Percentiles rank a stretch among this genome's conserved stretches.
Evolutionary conservation across 2,329 filamentous ascomycete species (phyloP).

Genomic region (Ploettnerulaceae sp.): DNA sequence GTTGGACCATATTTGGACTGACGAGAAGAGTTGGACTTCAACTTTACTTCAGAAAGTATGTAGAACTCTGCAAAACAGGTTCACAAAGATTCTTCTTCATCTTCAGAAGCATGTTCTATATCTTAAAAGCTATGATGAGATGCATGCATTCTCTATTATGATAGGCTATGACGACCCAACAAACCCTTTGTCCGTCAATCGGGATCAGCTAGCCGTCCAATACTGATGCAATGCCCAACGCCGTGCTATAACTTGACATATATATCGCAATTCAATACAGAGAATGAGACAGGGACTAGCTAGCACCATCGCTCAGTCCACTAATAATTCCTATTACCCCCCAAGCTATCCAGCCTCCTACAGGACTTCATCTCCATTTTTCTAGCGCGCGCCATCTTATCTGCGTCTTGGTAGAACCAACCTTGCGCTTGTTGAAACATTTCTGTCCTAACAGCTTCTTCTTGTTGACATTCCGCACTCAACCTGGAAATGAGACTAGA

Average conservation of each 20-base stretch:
- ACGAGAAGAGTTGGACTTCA: too few relatives aligned
- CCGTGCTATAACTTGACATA: slow-evolving; percentile 7
- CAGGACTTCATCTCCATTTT: slow-evolving; percentile 57
- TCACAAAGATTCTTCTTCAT: neutral
- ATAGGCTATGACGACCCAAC: neutral
- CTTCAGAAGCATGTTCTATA: neutral
- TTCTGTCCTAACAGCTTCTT: slow-evolving; percentile 52
- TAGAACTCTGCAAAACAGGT: too few relatives aligned
- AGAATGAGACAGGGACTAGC: neutral
- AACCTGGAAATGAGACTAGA: slow-evolving; percentile 63
- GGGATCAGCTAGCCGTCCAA: neutral
- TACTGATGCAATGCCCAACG: slow-evolving; percentile 9
- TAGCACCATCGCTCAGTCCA: neutral
- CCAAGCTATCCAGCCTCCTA: slow-evolving; percentile 48
- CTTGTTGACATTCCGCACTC: slow-evolving; percentile 67
- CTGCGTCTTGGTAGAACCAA: slow-evolving; percentile 63
- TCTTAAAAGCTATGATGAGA: neutral
- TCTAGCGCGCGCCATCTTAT: slow-evolving; percentile 47
- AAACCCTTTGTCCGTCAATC: neutral
- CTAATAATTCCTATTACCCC: slow-evolving; percentile 20
- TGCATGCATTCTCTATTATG: slow-evolving; percentile 5
- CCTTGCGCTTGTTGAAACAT: slow-evolving; percentile 63
- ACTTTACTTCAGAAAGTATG: too few relatives aligned
- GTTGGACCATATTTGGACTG: too few relatives aligned
- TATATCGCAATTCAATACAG: slow-evolving; percentile 5